Conservation (phyloP, 257 asterid species). For the Penstemon davidsonii region DNA sequence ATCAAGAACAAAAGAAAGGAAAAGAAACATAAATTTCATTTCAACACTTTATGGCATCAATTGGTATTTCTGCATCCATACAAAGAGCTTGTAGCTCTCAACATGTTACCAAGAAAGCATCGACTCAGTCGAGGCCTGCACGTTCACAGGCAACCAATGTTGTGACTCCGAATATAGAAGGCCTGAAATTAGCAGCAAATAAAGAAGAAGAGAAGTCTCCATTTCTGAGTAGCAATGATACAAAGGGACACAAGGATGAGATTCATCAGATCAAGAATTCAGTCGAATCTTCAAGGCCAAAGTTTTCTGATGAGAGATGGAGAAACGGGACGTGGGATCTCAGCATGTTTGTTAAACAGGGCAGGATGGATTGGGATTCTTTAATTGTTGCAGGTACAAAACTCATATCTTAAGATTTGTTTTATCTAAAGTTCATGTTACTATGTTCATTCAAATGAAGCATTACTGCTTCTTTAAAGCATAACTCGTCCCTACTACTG, state of each 20-base stretch:
- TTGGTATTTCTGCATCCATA: conserved; percentile 46
- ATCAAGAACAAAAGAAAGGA: conserved; percentile 21
- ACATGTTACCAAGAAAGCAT: conserved; percentile 35
- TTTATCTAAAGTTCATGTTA: background rate
- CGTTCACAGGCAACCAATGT: conserved; percentile 32
- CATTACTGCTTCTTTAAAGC: too few relatives aligned
- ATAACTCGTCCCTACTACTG: too few relatives aligned
- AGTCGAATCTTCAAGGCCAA: conserved; percentile 24
- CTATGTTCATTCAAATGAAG: background rate
- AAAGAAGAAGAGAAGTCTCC: conserved; percentile 25
- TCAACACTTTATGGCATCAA: conserved; percentile 48
- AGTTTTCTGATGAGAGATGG: conserved; percentile 55
- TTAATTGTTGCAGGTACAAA: conserved; percentile 60
- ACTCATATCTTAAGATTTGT: background rate
- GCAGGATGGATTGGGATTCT: conserved; percentile 72
- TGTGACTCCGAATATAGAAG: conserved; percentile 42
- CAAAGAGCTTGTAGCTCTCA: conserved; percentile 46
- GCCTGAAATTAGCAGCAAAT: conserved; percentile 25
- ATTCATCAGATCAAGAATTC: conserved; percentile 1
- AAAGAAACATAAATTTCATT: background rate
- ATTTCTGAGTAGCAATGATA: background rate
- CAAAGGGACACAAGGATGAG: conserved; percentile 26
- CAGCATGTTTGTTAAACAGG: conserved; percentile 60
- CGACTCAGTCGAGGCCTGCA: conserved; percentile 31
- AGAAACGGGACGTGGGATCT: conserved; percentile 79